Evolutionary conservation across 2,329 filamentous ascomycete genomes (phyloP).

Genomic region (Pseudogymnoascus sp.): DNA sequence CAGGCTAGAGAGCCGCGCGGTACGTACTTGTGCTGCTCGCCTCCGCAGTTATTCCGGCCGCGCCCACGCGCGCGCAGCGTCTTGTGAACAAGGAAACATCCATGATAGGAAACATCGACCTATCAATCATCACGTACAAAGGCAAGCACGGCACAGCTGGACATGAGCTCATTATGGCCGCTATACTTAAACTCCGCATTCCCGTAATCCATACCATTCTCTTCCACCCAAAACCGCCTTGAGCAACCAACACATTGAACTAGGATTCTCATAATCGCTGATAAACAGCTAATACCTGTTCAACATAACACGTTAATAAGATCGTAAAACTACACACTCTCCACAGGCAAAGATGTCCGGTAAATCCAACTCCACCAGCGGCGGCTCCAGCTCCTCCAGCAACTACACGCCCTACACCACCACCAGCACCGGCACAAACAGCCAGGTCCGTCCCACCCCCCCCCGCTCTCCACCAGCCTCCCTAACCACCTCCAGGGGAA

Average conservation of each 20-base stretch:
- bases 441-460: slow-evolving; percentile 38
- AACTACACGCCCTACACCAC: slow-evolving; percentile 30
- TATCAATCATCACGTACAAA: not conserved
- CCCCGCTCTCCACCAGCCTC: not conserved
- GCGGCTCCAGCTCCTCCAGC: not conserved
- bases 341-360: slow-evolving; percentile 15
- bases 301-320: not conserved
- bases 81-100: not conserved
- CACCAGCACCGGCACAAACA: slow-evolving; percentile 47
- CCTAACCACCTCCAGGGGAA: slow-evolving; percentile 44
- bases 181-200: not conserved
- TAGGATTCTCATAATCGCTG: not conserved
- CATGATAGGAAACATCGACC: not conserved
- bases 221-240: not conserved
- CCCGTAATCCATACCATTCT: not conserved
- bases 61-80: not conserved
- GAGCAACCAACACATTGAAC: not conserved
- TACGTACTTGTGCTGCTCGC: not conserved
- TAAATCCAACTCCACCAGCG: slow-evolving; percentile 13
- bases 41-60: not conserved
- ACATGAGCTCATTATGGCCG: not conserved
- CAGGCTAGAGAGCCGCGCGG: not conserved
- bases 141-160: not conserved
- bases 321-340: not conserved
- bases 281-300: not conserved